Base-by-base conservation (phyloP, 768 basidiomycete genomes). In the Rhodotorula graminis region DNA sequence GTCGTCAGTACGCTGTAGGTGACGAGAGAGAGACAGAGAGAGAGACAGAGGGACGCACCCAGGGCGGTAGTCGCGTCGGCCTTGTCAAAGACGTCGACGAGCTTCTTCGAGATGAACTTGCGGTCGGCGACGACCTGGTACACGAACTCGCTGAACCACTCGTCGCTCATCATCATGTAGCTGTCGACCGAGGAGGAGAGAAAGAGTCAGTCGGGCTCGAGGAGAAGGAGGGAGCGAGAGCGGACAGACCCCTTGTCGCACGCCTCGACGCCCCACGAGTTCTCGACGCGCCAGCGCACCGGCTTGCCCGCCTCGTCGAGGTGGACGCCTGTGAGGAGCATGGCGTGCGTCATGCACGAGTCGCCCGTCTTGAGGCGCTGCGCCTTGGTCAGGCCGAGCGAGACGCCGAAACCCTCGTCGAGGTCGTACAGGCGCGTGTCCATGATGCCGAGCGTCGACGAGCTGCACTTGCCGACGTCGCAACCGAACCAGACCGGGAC, bases 211-310 rank as follows among this genome's bases (percentile, higher is more conserved):
- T 19, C 23, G 3, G 29, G 37, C 31, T 5, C 29, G 29, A 42
- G 9, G 10, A 37, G 3, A 10, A 37, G 57, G 57, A 42, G 44
- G 16, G 33, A 25, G 40, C n/a, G 10, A 66, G 21, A 58, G 57
- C 55, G 53, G 52, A 56, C 65, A 63, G 14, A 69, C 94, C 60
- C 60, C 76, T 92, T 88, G 76, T 92, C 84, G 37, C 93, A 90
- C 0, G 84, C 85, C 0, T 82, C 82, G 40, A 88, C 87, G 25
- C 91, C 90, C 95, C 95, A 98, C 7, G 89, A 90, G 83, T 98
- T 98, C 84, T 98, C 95, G 29, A 98, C 91, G 82, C 92, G 92
- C 86, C 92, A 98, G n/a, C 92, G 86, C 29, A 94, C 81, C 0
- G 93, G 89, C 69, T 86, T 87, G 64, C 91, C 92, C 37, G 52